Conservation (phyloP, 2,329 filamentous ascomycete genomes). For the Pyrenophora teres region DNA sequence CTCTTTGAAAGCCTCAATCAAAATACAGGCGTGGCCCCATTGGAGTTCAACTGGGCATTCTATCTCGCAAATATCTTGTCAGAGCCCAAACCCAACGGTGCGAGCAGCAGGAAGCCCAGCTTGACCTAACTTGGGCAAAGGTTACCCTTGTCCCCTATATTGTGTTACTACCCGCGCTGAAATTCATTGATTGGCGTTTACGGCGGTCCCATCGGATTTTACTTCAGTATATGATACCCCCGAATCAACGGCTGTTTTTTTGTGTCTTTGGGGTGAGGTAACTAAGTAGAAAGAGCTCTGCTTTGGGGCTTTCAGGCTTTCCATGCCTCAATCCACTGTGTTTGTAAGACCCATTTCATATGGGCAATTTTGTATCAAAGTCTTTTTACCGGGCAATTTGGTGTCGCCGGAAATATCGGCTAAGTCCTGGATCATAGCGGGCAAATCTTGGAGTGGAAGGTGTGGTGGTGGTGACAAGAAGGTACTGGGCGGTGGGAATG, state of each 20-base stretch:
- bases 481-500: not conserved
- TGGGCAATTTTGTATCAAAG: not conserved
- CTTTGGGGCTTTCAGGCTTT: not conserved
- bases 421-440: not conserved
- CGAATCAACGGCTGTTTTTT: not conserved
- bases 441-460: not conserved
- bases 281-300: not conserved
- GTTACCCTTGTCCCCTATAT: not conserved
- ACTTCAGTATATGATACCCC: constrained; percentile 4
- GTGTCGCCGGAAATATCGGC: not conserved
- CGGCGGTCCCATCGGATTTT: not conserved
- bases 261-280: not conserved
- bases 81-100: not conserved
- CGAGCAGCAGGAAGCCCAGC: not conserved
- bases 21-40: constrained; percentile 6
- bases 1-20: constrained; percentile 16
- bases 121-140: not conserved
- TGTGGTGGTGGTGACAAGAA: not conserved
- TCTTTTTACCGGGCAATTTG: too few relatives aligned
- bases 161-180: not conserved
- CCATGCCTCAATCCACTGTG: not conserved
- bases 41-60: constrained; percentile 2
- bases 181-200: not conserved
- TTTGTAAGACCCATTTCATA: not conserved
- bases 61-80: not conserved